These are phyloP conservation scores for Fagopyrum tataricum DNA, from an alignment of 148 eudicot species.

Conservation along the genomic window DNA sequence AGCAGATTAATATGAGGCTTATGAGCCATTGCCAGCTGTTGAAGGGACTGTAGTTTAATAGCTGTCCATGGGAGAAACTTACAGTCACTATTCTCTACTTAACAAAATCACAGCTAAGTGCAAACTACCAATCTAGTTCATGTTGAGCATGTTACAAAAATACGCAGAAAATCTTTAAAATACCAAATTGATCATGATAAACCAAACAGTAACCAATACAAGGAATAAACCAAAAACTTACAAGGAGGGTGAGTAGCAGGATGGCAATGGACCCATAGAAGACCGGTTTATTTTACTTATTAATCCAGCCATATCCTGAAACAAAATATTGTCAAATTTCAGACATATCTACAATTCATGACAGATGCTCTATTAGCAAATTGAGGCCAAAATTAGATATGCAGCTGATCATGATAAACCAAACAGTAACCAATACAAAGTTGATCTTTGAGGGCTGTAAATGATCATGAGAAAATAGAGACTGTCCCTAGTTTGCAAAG, in stretches of 20 bases:
- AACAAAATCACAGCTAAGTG: neutral
- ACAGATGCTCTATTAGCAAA: neutral
- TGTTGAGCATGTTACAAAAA: neutral
- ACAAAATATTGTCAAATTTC: conserved; percentile 17
- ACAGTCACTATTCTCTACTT: neutral
- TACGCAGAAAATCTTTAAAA: neutral
- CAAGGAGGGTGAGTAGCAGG: conserved; percentile 94
- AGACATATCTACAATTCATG: neutral
- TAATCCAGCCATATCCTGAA: conserved; percentile 98
- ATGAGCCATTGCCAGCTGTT: neutral
- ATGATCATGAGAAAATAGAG: neutral
- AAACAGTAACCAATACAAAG: neutral
- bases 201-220: neutral
- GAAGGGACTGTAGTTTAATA: neutral
- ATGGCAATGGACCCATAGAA: conserved; percentile 92
- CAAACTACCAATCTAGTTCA: neutral
- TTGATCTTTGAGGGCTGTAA: neutral
- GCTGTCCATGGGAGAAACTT: neutral
- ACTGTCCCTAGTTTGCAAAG: neutral
- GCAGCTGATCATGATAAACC: neutral
- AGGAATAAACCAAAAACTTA: conserved; percentile 32
- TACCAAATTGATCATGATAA: neutral
- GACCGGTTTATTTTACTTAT: conserved; percentile 96
- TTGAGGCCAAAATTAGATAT: neutral
- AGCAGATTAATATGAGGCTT: neutral